Conservation (phyloP, 2,329 filamentous ascomycete genomes). For the Hirsutella rhossiliensis region DNA sequence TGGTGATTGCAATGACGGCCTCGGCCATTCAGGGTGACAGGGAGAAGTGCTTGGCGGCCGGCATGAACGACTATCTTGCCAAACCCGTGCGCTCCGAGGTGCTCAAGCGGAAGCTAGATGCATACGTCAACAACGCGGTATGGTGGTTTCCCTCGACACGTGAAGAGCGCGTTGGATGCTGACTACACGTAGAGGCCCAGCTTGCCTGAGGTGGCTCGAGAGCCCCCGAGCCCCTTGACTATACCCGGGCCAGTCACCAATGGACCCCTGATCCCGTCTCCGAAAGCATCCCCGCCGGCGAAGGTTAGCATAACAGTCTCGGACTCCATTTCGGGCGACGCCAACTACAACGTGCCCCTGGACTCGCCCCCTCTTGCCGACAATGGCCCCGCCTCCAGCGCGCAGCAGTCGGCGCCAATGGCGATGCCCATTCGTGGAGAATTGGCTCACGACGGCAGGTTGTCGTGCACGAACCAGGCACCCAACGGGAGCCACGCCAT, state of each 20-base stretch:
- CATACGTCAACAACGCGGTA: constrained; percentile 34
- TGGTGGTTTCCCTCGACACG: neutral
- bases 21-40: constrained; percentile 88
- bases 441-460: too few species aligned
- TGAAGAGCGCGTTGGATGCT: neutral
- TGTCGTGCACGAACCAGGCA: too few species aligned
- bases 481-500: too few species aligned
- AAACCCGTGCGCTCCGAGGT: constrained; percentile 89
- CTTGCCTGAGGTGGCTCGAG: neutral
- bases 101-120: constrained; percentile 67
- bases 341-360: constrained; percentile 20
- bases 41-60: constrained; percentile 88
- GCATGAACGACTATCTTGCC: constrained; percentile 95
- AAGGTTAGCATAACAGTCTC: constrained; percentile 5
- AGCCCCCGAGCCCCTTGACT: neutral
- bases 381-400: constrained; percentile 13
- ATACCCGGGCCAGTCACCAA: neutral
- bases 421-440: neutral
- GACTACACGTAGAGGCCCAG: neutral
- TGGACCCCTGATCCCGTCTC: neutral
- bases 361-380: constrained; percentile 12
- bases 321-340: constrained; percentile 18
- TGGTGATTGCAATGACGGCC: constrained; percentile 97
- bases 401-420: constrained; percentile 1
- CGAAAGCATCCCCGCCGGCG: neutral